These are phyloP conservation scores for Trichoderma citrinoviride DNA, from an alignment of 2,329 filamentous ascomycete species.

Conservation along the genomic window DNA sequence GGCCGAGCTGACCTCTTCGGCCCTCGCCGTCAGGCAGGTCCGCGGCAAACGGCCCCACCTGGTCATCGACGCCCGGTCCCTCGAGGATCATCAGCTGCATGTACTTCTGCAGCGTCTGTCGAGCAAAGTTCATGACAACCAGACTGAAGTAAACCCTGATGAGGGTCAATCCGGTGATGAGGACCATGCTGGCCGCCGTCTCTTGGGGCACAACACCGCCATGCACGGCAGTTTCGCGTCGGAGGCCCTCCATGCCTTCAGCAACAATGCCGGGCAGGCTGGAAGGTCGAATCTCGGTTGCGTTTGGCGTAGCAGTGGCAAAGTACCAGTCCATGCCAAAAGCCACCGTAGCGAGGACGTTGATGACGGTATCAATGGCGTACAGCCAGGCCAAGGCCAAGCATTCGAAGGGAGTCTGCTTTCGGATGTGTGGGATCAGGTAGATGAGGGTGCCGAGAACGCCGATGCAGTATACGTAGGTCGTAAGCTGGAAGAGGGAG, in stretches of 20 bases:
- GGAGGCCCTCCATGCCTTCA: slow-evolving; percentile 36
- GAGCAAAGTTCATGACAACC: slow-evolving; percentile 78
- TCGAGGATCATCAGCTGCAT: slow-evolving; percentile 49
- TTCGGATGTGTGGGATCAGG: slow-evolving; percentile 76
- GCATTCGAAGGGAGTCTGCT: slow-evolving; percentile 74
- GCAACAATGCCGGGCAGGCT: slow-evolving; percentile 31
- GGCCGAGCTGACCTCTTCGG: slow-evolving; percentile 75
- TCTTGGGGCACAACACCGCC: slow-evolving; percentile 49
- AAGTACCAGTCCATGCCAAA: slow-evolving; percentile 88
- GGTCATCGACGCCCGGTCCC: slow-evolving; percentile 44
- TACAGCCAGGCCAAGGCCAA: slow-evolving; percentile 84
- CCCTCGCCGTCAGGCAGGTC: slow-evolving; percentile 73
- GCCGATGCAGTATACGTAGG: slow-evolving; percentile 83
- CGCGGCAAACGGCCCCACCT: slow-evolving; percentile 65
- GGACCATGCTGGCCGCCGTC: slow-evolving; percentile 70
- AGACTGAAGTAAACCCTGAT: slow-evolving; percentile 81
- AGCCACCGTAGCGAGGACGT: slow-evolving; percentile 74
- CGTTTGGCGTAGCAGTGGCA: slow-evolving; percentile 54
- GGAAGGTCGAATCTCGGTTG: slow-evolving; percentile 26
- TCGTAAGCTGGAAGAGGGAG: slow-evolving; percentile 78
- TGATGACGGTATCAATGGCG: slow-evolving; percentile 76
- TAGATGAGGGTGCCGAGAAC: slow-evolving; percentile 66
- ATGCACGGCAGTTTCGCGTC: slow-evolving; percentile 35
- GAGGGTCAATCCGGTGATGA: slow-evolving; percentile 71
- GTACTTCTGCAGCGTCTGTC: slow-evolving; percentile 70